phyloP scores from a whole-genome alignment of 257 asterid genomes.

The Craterostigma plantagineum region DNA sequence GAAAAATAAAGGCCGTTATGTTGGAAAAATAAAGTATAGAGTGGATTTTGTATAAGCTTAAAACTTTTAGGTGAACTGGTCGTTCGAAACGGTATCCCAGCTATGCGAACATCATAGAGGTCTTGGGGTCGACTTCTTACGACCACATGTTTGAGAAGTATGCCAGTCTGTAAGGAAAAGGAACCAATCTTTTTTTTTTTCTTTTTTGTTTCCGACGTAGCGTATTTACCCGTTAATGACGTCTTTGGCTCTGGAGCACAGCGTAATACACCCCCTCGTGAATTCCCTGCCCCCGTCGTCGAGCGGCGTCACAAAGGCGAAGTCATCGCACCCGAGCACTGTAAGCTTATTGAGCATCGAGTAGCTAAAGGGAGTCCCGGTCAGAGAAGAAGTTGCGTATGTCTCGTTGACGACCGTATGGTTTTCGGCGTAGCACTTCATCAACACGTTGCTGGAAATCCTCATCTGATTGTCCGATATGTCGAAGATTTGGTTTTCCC shows the following conservation, averaged over 20 bases:
- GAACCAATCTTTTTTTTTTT: too few relatives aligned
- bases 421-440: conserved; percentile 19
- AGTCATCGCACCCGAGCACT: conserved; percentile 52
- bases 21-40: too few relatives aligned
- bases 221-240: conserved; percentile 16
- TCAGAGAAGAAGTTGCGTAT: conserved; percentile 16
- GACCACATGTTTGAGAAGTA: too few relatives aligned
- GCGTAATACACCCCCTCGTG: conserved; percentile 35
- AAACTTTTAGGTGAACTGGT: too few relatives aligned
- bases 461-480: conserved; percentile 41
- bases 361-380: conserved; percentile 25
- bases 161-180: too few relatives aligned
- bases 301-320: conserved; percentile 14
- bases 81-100: too few relatives aligned
- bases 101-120: too few relatives aligned
- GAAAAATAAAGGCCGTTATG: too few relatives aligned
- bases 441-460: conserved; percentile 23
- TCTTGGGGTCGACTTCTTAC: too few relatives aligned
- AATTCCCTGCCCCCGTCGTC: conserved; percentile 10
- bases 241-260: conserved; percentile 22
- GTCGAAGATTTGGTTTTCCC: conserved; percentile 13
- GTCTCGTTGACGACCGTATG: conserved; percentile 7
- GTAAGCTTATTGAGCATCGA: conserved; percentile 34
- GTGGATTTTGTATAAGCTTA: too few relatives aligned
- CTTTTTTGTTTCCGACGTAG: too few relatives aligned